phyloP scores from a whole-genome alignment of 305 asterid genomes.

The Salvia sclarea region DNA sequence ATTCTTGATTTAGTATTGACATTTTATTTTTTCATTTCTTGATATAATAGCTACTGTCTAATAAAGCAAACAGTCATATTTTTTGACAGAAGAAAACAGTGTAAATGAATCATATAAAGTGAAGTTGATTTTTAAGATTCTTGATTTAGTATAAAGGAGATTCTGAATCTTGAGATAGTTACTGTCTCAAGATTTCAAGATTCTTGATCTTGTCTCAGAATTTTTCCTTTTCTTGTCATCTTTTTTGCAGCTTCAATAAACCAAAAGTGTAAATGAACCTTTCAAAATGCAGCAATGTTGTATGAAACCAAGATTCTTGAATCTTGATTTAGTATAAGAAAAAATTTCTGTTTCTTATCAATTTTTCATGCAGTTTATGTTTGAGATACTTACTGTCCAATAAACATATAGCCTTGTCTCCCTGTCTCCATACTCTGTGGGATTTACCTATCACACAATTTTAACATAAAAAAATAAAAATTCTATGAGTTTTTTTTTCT shows the following conservation, averaged over 20 bases:
- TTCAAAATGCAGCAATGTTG: background rate
- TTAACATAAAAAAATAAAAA: background rate
- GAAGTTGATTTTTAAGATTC: no score
- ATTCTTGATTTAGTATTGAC: background rate
- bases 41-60: no score
- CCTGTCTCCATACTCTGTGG: constrained; percentile 65
- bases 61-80: background rate
- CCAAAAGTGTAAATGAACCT: no score
- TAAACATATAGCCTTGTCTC: constrained; percentile 61
- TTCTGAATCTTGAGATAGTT: no score
- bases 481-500: background rate
- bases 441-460: constrained; percentile 55
- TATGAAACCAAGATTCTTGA: background rate
- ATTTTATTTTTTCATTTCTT: no score
- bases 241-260: no score
- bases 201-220: no score
- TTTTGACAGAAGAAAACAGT: background rate
- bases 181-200: no score
- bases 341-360: background rate
- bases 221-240: no score
- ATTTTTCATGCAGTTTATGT: background rate
- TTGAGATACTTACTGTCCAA: constrained; percentile 65
- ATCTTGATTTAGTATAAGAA: background rate
- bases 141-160: no score
- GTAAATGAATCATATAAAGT: background rate